Base-by-base conservation (phyloP, 2,329 filamentous ascomycete genomes). In the Colletotrichum spinosum region DNA sequence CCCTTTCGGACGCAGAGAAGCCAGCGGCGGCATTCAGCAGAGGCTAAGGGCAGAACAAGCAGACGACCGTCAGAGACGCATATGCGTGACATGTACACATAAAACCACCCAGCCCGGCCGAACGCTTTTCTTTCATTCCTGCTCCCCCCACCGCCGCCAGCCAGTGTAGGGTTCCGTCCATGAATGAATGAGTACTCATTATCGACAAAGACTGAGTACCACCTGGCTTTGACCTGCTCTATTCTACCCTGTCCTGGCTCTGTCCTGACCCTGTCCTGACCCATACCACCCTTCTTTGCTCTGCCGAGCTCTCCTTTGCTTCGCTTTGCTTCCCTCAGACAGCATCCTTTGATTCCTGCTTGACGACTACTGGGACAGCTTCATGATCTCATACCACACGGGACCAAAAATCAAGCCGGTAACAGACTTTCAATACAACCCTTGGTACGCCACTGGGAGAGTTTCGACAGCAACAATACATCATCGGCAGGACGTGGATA, bases 1-100 rank as follows among this genome's bases (percentile, higher is more conserved):
- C 65, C 56, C 67, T 65, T 67, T 68, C 60, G 65, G 67, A 57
- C 65, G 33, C 53, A 46, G 57, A 69, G 65, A 68, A 67, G 55
- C 67, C 67, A 68, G 15, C 54, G 64, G 53, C 54, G 45, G 59
- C 67, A 59, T 55, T 52, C 48, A 44, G 49, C 54, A 17, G 55
- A 60, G 65, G 38, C 67, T 65, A 66, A 37, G 25, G 38, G 55
- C 45, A 42, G 45, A 50, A 66, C 39, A 63, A 57, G 46, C 41
- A 57, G 63, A 63, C 33, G 42, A 42, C 33, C 52, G 11, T 35
- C 45, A 45, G 11, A 60, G 34, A 65, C 55, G 60, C 54, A 65
- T 55, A 67, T 67, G 64, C 50, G 60, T 55, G 65, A 57, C 46
- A 63, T 63, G 58, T 66, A 66, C 58, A 63, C 63, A 66, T 66